Base-by-base conservation (phyloP, 371 early-diverging fungal species). In the Conidiobolus incongruus region DNA sequence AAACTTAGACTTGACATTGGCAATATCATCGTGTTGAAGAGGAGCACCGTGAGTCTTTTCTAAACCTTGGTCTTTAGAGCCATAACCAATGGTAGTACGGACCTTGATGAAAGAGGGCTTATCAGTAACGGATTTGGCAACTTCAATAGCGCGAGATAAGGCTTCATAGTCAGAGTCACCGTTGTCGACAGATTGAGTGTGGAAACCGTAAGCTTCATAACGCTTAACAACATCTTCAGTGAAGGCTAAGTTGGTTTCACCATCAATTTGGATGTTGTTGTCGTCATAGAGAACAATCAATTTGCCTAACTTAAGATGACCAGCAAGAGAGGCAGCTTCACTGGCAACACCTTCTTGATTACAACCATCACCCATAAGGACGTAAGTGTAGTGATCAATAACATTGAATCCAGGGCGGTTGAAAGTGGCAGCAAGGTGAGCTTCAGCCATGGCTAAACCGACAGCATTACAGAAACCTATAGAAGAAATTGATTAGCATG, bases 361-460 rank as follows among this genome's bases (percentile, higher is more conserved):
- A 68, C 99, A 99, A 33, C 99, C 99, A 61, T 99, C 99, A 52
- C 99, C 99, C 33, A 78, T 59, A 38, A 98, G 72, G 52, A 75
- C 72, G 48, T 75, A 97, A 24, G 88, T 87, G 52, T 77, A 57
- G 66, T 87, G 84, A 60, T 79, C 68, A 53, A 95, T 67, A 20
- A 95, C 55, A 16, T 66, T 66, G 61, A 65, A 92, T 36, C 72
- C 79, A 20, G 82, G 79, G 46, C 62, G 70, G 70, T 94, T 96
- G 68, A 83, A 93, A 11, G 68, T 76, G 40, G 93, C 91, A 34
- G 80, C 86, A 49, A 81, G 54, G 51, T 92, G 81, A 15, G 77
- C 76, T 61, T 77, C 75, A 47, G 90, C 94, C 39, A 90, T 70
- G 35, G 98, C 98, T 44, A 93, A 71, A 55, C 99, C 99, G 43